Conservation (phyloP, 306 rosid species). For the Calophaca sinica region DNA sequence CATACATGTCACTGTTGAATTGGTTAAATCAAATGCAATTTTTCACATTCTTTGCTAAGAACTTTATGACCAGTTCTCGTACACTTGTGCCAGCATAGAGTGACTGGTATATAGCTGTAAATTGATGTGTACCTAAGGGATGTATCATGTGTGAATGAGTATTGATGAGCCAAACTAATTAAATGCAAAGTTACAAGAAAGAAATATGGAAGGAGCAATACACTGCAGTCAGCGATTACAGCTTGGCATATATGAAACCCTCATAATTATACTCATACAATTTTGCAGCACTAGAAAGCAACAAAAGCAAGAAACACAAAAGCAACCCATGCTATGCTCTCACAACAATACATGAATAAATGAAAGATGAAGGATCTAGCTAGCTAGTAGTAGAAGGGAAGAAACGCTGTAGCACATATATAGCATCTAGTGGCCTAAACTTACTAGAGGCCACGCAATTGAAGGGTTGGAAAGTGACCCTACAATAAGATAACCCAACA, state of each 20-base stretch:
- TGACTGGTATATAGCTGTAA: conserved; percentile 9
- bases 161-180: conserved; percentile 26
- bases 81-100: neutral
- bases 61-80: neutral
- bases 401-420: neutral
- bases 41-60: neutral
- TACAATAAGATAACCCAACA: conserved; percentile 56
- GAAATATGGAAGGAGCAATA: conserved; percentile 16
- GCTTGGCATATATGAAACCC: conserved; percentile 50
- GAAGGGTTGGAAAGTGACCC: conserved; percentile 60
- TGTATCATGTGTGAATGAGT: conserved; percentile 13
- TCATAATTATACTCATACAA: conserved; percentile 50
- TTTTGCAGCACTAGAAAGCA: conserved; percentile 50
- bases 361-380: conserved; percentile 24
- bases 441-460: conserved; percentile 42
- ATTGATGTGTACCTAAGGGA: conserved; percentile 26
- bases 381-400: neutral
- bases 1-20: neutral
- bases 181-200: conserved; percentile 46
- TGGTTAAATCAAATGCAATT: neutral
- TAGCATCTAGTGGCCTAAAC: conserved; percentile 42
- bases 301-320: conserved; percentile 48
- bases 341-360: conserved; percentile 46
- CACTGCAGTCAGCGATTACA: conserved; percentile 39
- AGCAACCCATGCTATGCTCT: conserved; percentile 31